Conservation (phyloP, 2,329 filamentous ascomycete genomes). For the Claviceps sorghi region DNA sequence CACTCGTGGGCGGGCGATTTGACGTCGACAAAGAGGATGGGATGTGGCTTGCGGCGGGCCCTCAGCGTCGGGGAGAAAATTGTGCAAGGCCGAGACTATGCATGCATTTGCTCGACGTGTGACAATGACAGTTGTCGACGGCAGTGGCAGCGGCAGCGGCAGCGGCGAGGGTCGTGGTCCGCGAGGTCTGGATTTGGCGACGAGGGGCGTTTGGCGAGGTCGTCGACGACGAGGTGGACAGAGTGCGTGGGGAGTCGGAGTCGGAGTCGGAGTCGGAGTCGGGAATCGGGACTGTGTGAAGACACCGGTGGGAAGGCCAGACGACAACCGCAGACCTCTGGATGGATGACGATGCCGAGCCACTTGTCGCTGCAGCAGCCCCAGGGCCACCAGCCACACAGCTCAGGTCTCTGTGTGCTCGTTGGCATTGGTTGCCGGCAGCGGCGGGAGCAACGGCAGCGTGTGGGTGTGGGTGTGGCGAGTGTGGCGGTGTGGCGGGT, state of each 20-base stretch:
- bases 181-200: constrained; percentile 1
- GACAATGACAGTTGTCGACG: neutral
- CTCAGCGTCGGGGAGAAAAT: neutral
- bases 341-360: constrained; percentile 5
- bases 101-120: neutral
- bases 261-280: too few relatives aligned
- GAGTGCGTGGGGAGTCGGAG: neutral
- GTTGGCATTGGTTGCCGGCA: neutral
- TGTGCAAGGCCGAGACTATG: neutral
- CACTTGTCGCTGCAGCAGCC: too few relatives aligned
- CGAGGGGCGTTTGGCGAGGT: neutral
- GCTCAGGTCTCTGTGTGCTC: neutral
- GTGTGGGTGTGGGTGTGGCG: neutral
- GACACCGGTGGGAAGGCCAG: too few relatives aligned
- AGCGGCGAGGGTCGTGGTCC: neutral
- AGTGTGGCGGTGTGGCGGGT: too few relatives aligned
- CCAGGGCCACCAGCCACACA: neutral
- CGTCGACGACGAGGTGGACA: neutral
- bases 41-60: neutral
- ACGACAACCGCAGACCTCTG: too few relatives aligned
- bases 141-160: too few relatives aligned
- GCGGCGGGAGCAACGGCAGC: neutral
- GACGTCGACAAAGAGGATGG: neutral
- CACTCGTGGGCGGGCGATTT: neutral
- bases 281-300: too few relatives aligned